These are phyloP conservation scores for Scheffersomyces parashehatae DNA, from an alignment of 1,139 yeast genomes.

Conservation along the genomic window DNA sequence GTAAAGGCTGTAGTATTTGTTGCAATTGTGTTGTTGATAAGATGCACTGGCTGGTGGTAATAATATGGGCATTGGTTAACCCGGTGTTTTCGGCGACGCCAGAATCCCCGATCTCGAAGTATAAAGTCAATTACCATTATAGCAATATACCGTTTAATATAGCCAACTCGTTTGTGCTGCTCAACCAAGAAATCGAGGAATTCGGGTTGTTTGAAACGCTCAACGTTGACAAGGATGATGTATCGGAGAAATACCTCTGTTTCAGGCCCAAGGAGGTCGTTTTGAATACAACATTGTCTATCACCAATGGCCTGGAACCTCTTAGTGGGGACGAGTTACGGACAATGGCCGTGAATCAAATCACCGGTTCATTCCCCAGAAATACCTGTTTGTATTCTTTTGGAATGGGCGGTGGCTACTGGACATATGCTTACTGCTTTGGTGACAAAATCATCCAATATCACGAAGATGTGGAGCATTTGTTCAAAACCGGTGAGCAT, in stretches of 20 bases:
- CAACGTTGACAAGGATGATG: conserved; percentile 4
- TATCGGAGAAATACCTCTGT: conserved; percentile 10
- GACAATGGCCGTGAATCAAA: conserved; percentile 8
- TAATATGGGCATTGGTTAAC: too few relatives aligned
- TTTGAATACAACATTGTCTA: too few relatives aligned
- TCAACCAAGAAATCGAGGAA: conserved; percentile 1
- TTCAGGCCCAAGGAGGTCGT: not conserved
- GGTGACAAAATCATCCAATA: conserved; percentile 60
- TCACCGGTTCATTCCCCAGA: conserved; percentile 23
- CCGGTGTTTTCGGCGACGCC: too few relatives aligned
- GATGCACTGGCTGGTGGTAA: not conserved
- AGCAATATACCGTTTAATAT: conserved; percentile 9
- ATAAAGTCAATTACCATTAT: conserved; percentile 9
- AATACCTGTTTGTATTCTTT: conserved; percentile 33
- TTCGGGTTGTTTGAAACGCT: conserved; percentile 12
- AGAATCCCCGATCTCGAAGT: conserved; percentile 4
- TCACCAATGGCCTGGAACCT: too few relatives aligned
- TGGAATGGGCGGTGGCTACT: conserved; percentile 50
- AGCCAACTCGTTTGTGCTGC: conserved; percentile 5
- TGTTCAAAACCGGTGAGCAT: conserved; percentile 24
- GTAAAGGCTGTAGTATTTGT: not conserved
- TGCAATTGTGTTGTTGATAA: not conserved
- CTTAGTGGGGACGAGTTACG: too few relatives aligned
- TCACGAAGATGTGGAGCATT: conserved; percentile 39
- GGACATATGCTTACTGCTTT: conserved; percentile 64